Conservation (phyloP, 352 stramenopile species). For the Peronospora farinosa region DNA sequence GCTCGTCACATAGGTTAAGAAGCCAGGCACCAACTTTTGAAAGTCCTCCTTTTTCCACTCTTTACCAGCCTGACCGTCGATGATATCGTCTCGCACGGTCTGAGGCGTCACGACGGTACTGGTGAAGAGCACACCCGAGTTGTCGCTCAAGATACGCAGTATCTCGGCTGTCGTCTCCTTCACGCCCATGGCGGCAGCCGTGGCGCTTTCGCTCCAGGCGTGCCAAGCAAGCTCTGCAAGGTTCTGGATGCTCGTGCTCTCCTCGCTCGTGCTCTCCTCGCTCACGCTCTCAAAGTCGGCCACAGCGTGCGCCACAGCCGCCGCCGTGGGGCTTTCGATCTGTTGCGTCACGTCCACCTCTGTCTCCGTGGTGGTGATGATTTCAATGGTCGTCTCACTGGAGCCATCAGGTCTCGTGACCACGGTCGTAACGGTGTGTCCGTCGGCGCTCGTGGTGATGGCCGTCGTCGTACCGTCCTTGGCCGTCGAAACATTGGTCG, state of each 20-base stretch:
- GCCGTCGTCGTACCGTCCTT: constrained; percentile 23
- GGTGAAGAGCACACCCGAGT: constrained; percentile 28
- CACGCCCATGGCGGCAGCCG: constrained; percentile 26
- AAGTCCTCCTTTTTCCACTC: constrained; percentile 28
- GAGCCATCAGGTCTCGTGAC: constrained; percentile 24
- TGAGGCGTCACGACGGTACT: constrained; percentile 24
- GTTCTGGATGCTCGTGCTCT: constrained; percentile 16
- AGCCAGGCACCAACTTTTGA: constrained; percentile 31
- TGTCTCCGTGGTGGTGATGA: constrained; percentile 21
- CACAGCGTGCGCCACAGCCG: constrained; percentile 16
- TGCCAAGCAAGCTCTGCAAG: constrained; percentile 27
- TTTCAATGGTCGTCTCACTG: constrained; percentile 27
- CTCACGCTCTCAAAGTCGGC: constrained; percentile 33
- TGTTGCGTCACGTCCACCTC: constrained; percentile 13
- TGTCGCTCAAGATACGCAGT: constrained; percentile 7
- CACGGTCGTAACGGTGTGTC: constrained; percentile 21
- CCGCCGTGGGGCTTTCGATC: constrained; percentile 16
- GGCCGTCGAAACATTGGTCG: constrained; percentile 14
- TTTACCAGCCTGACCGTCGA: constrained; percentile 3
- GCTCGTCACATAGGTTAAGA: constrained; percentile 28
- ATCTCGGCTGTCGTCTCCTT: constrained; percentile 16
- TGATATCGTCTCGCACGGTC: constrained; percentile 3
- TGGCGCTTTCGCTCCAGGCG: constrained; percentile 26
- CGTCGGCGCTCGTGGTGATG: constrained; percentile 30
- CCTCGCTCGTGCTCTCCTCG: constrained; percentile 31